These are phyloP conservation scores for Fusarium decemcellulare DNA, from an alignment of 2,329 filamentous ascomycete genomes.

Conservation along the genomic window DNA sequence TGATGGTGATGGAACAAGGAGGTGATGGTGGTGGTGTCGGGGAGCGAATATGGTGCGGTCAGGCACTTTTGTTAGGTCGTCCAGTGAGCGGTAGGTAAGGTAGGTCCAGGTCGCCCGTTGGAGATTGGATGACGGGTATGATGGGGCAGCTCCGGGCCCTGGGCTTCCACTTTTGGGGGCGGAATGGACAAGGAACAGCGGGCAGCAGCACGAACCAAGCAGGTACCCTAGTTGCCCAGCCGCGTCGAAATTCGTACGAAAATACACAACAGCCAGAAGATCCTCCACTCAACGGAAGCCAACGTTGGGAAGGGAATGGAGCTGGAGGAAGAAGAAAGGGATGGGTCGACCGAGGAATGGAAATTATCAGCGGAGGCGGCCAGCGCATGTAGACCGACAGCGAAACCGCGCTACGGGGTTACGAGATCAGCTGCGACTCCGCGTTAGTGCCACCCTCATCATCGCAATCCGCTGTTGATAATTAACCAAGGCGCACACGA, in stretches of 20 bases:
- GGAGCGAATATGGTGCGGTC: constrained; percentile 42
- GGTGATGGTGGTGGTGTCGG: constrained; percentile 36
- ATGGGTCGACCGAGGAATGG: constrained; percentile 20
- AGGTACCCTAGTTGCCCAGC: constrained; percentile 34
- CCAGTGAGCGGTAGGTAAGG: constrained; percentile 3
- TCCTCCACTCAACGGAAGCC: background rate
- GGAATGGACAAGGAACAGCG: constrained; percentile 24
- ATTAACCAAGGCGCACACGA: constrained; percentile 1
- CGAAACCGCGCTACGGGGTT: constrained; percentile 22
- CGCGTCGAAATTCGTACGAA: constrained; percentile 22
- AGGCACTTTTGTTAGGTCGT: constrained; percentile 41
- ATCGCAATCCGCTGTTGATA: constrained; percentile 2
- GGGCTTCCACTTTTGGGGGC: constrained; percentile 7
- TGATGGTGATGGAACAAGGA: constrained; percentile 38
- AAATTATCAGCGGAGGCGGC: constrained; percentile 36
- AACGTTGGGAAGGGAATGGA: background rate
- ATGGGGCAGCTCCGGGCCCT: constrained; percentile 11
- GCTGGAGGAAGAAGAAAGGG: background rate
- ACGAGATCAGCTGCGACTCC: constrained; percentile 25
- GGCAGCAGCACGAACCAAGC: constrained; percentile 17
- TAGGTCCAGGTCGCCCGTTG: constrained; percentile 21
- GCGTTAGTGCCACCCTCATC: constrained; percentile 23
- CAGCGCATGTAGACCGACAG: constrained; percentile 15
- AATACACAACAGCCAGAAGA: constrained; percentile 1
- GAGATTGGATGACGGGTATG: constrained; percentile 42